These are phyloP conservation scores for Coprinopsis cinerea DNA, from an alignment of 768 basidiomycete genomes.

Conservation along the genomic window DNA sequence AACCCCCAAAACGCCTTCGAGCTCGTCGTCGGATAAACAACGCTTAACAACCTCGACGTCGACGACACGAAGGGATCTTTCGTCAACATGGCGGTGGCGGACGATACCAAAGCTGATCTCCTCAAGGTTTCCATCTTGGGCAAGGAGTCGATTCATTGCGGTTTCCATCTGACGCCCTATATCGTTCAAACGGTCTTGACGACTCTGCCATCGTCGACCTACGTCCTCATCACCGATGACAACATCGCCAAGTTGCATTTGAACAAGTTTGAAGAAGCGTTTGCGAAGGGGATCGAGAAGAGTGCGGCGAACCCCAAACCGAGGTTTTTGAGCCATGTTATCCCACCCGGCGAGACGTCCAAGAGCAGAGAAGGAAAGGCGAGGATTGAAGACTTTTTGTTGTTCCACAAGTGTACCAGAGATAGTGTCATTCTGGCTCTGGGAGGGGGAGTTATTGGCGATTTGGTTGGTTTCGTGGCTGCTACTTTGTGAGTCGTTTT, in stretches of 20 bases:
- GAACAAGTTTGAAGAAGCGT: conserved; percentile 57
- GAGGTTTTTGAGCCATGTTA: conserved; percentile 71
- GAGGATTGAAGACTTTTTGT: conserved; percentile 86
- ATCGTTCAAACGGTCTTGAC: conserved; percentile 69
- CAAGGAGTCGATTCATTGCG: conserved; percentile 85
- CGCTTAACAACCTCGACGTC: too few relatives aligned
- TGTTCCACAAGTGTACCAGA: conserved; percentile 82
- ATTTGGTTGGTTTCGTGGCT: conserved; percentile 93
- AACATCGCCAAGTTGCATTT: conserved; percentile 84
- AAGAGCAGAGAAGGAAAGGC: conserved; percentile 93
- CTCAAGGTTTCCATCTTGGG: conserved; percentile 80
- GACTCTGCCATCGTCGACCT: conserved; percentile 73
- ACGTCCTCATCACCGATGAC: conserved; percentile 90
- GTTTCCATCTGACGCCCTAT: conserved; percentile 88
- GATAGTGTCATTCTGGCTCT: conserved; percentile 92
- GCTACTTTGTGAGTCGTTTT: conserved; percentile 79
- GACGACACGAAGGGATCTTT: too few relatives aligned
- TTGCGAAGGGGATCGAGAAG: conserved; percentile 37
- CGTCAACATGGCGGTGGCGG: neutral
- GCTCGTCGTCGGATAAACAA: too few relatives aligned
- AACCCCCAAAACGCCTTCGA: too few relatives aligned
- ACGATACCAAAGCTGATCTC: conserved; percentile 44
- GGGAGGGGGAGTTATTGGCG: conserved; percentile 96
- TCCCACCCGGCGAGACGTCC: conserved; percentile 88
- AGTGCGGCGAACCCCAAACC: conserved; percentile 28